Percentiles rank a stretch among this genome's conserved stretches.
Conservation (phyloP, 106 monocot species). For the Xerophyta viscosa region DNA sequence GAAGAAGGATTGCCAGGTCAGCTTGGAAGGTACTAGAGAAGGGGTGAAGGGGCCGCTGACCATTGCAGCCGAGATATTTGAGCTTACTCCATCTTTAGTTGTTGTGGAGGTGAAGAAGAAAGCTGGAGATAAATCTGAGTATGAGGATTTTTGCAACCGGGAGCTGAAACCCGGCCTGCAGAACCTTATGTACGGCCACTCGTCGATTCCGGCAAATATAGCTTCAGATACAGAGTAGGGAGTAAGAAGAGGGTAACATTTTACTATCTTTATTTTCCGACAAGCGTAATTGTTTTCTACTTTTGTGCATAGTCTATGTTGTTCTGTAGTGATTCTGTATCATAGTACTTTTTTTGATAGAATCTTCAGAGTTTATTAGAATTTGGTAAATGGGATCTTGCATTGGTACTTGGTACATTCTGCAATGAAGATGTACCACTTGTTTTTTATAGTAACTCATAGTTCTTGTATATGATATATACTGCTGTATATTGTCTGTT, state of each 20-base stretch:
- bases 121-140: constrained; percentile 19
- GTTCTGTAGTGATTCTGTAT: too few species aligned
- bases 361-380: too few species aligned
- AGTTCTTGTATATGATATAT: too few species aligned
- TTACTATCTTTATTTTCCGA: neutral
- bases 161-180: constrained; percentile 26
- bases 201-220: neutral
- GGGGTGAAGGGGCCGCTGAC: constrained; percentile 17
- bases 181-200: constrained; percentile 9
- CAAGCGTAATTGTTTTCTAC: neutral
- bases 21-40: constrained; percentile 20
- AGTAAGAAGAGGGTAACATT: neutral
- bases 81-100: constrained; percentile 18
- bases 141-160: constrained; percentile 21
- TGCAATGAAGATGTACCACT: too few species aligned
- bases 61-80: constrained; percentile 21
- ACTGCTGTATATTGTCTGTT: too few species aligned
- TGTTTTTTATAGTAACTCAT: too few species aligned
- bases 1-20: constrained; percentile 22
- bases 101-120: constrained; percentile 26
- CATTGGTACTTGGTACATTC: too few species aligned
- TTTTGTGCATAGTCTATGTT: neutral
- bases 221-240: constrained; percentile 8
- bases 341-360: constrained; percentile 6
- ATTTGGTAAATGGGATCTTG: too few species aligned